phyloP scores from a whole-genome alignment of 2,329 filamentous ascomycete genomes.

The Fusarium penzigii region DNA sequence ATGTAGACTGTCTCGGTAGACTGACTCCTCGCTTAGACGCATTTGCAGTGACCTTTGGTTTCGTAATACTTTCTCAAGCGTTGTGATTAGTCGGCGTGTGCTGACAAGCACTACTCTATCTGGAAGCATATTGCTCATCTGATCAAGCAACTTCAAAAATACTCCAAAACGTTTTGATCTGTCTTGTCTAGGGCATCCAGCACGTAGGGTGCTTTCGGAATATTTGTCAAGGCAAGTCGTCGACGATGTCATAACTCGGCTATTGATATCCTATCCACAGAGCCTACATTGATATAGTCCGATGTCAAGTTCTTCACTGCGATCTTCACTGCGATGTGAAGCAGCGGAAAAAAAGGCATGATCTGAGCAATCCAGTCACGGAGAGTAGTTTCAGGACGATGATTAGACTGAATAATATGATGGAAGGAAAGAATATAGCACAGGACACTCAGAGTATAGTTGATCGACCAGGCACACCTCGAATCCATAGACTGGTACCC shows the following conservation, averaged over 20 bases:
- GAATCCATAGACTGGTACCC: constrained; percentile 21
- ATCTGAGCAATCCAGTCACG: constrained; percentile 38
- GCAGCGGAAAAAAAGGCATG: constrained; percentile 28
- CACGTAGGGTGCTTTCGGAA: constrained; percentile 36
- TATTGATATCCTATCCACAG: constrained; percentile 2
- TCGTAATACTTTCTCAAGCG: constrained; percentile 31
- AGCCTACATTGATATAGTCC: background rate
- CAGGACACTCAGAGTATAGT: constrained; percentile 14
- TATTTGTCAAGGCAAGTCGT: constrained; percentile 10
- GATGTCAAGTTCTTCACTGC: constrained; percentile 16
- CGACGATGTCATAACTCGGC: constrained; percentile 32
- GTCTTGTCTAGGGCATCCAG: constrained; percentile 48
- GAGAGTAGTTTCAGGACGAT: constrained; percentile 26
- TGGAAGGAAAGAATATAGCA: constrained; percentile 41
- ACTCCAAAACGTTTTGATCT: constrained; percentile 33
- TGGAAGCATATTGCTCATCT: constrained; percentile 33
- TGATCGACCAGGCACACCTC: constrained; percentile 26
- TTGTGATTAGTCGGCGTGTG: constrained; percentile 39
- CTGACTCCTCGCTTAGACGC: constrained; percentile 34
- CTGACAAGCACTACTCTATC: constrained; percentile 39
- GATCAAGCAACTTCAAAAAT: constrained; percentile 34
- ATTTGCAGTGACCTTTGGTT: constrained; percentile 28
- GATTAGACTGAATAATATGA: constrained; percentile 38
- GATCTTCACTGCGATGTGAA: too few relatives aligned
- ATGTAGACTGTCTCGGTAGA: constrained; percentile 42